Base-by-base conservation (phyloP, 371 early-diverging fungal species). In the Mortierella sp. region DNA sequence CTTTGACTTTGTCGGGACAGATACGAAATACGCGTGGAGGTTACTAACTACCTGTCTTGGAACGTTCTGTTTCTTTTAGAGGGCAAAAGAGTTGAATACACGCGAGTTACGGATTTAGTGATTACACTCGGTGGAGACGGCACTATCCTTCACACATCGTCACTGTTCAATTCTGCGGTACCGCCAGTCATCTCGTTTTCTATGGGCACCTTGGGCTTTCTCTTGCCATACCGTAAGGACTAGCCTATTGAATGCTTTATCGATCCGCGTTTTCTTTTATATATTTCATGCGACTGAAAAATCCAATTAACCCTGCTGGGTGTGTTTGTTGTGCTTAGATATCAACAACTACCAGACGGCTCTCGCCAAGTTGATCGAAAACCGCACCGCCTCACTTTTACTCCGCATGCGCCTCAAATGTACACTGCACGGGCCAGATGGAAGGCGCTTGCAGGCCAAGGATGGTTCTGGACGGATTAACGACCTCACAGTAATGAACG, bases 61-160 rank as follows among this genome's bases (percentile, higher is more conserved):
- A 57, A 34, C 19, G 63, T 34, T 9, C 44, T 76, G 38, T 47
- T 76, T 47, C 34, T n/a, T 42, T 38, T 80, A 84, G 87, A 82
- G 24, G 78, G 78, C 55, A 80, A 82, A n/a, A 77, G 80, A 6
- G 88, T 83, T 7, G 93, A 94, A 50, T 92, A 93, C 73, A 89
- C 91, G 1, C 87, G 93, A 16, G 89, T 90, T 1, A 91, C 95
- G 0, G 98, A 98, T 85, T 94, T 97, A 83, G 96, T 97, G 50
- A 92, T 99, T 26, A 97, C 98, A 3, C 88, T 99, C 21, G 99
- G 99, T 48, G 99, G 99, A 45, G 99, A 99, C 88, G 99, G 99
- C 19, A 99, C 99, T 4, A 94, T 99, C 55, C 92, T 99, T 65
- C 97, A 96, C 82, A 91, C 97, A 1, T 95, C 97, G 0, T 96